Evolutionary conservation across 2,329 filamentous ascomycete genomes (phyloP).

Genomic region (Pseudogymnoascus sp.): DNA sequence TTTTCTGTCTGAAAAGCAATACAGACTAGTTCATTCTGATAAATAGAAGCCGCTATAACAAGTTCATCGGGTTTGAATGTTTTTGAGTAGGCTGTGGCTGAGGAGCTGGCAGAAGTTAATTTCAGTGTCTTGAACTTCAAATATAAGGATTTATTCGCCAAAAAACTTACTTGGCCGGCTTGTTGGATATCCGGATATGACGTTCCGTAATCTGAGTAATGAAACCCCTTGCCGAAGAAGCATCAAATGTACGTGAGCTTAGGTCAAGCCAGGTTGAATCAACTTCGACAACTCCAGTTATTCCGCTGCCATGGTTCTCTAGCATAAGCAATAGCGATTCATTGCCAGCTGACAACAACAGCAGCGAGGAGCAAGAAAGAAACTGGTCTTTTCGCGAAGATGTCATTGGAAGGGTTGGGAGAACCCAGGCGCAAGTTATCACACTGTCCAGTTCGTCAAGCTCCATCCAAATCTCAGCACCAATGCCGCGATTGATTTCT

Average conservation of each 20-base stretch:
- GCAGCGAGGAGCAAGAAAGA: not conserved
- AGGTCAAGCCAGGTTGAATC: slow-evolving; percentile 41
- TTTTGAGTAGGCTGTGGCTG: not conserved
- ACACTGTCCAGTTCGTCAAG: slow-evolving; percentile 40
- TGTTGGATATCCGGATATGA: slow-evolving; percentile 24
- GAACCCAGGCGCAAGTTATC: slow-evolving; percentile 47
- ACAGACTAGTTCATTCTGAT: not conserved
- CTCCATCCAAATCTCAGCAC: slow-evolving; percentile 57
- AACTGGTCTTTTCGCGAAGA: not conserved
- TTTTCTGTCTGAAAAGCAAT: slow-evolving; percentile 2
- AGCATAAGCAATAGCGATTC: slow-evolving; percentile 35
- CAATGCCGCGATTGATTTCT: slow-evolving; percentile 62
- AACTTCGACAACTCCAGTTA: slow-evolving; percentile 36
- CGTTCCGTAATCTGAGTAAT: slow-evolving; percentile 49
- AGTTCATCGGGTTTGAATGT: not conserved
- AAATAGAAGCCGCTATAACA: slow-evolving; percentile 9
- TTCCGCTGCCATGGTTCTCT: slow-evolving; percentile 39
- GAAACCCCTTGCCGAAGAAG: slow-evolving; percentile 30
- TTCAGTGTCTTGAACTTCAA: not conserved
- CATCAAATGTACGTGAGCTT: slow-evolving; percentile 43
- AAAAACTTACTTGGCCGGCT: not conserved
- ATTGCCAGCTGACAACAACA: slow-evolving; percentile 25
- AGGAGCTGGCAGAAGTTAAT: not conserved
- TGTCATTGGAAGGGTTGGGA: slow-evolving; percentile 25
- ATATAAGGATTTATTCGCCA: not conserved